These are phyloP conservation scores for Meyerozyma guilliermondii DNA, from an alignment of 1,139 yeast species.

Conservation along the genomic window DNA sequence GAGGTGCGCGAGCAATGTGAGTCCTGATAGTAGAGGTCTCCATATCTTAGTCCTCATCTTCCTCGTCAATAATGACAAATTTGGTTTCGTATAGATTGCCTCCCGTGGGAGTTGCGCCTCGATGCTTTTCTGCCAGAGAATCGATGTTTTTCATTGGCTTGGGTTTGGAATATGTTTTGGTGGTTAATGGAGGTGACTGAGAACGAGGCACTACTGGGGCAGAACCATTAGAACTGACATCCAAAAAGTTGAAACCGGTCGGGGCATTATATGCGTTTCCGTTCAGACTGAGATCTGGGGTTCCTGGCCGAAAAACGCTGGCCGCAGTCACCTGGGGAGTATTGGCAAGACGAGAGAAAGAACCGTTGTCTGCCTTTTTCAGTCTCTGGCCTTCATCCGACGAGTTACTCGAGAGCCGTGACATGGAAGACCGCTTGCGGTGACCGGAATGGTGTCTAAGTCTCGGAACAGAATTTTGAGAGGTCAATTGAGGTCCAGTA, in stretches of 20 bases:
- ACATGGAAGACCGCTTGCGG: conserved; percentile 24
- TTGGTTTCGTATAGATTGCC: conserved; percentile 7
- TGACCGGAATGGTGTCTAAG: conserved; percentile 8
- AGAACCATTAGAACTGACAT: neutral
- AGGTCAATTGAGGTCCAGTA: conserved; percentile 9
- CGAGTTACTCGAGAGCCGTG: conserved; percentile 35
- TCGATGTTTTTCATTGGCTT: neutral
- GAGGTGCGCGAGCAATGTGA: neutral
- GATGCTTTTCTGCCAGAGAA: neutral
- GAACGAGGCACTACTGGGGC: conserved; percentile 9
- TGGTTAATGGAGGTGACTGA: conserved; percentile 33
- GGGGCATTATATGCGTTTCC: neutral
- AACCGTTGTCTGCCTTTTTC: neutral
- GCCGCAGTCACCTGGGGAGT: neutral
- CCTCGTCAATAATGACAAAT: conserved; percentile 18
- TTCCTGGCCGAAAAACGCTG: neutral
- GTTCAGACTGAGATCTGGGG: neutral
- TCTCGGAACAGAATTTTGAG: conserved; percentile 2
- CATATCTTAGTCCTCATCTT: conserved; percentile 19
- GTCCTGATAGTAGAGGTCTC: neutral
- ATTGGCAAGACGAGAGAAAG: neutral
- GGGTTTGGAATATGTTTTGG: conserved; percentile 1
- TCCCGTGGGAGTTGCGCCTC: conserved; percentile 4
- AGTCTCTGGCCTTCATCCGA: conserved; percentile 29
- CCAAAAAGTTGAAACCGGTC: neutral